Evolutionary conservation across 192 early-diverging fungal species (phyloP).

Genomic region (Coemansia umbellata): DNA sequence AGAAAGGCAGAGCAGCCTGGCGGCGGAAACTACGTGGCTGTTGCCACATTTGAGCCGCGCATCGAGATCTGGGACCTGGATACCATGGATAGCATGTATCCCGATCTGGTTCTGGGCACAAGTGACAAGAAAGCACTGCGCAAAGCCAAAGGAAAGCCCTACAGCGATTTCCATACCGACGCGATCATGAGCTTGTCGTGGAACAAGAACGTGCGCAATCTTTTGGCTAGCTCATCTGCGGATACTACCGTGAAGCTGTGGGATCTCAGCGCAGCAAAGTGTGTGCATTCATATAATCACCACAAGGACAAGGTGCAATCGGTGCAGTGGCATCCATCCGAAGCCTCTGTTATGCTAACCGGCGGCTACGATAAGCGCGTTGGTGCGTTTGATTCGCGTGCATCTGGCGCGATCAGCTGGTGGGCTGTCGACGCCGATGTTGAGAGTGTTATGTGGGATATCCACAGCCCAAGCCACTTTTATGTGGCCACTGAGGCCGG

Average conservation of each 20-base stretch:
- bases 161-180: conserved; percentile 86
- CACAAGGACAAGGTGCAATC: conserved; percentile 90
- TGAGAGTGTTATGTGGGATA: conserved; percentile 90
- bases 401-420: conserved; percentile 63
- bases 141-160: conserved; percentile 42
- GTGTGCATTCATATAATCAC: conserved; percentile 77
- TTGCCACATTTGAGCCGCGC: conserved; percentile 96
- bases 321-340: conserved; percentile 86
- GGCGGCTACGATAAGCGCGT: conserved; percentile 90
- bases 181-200: conserved; percentile 94
- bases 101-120: conserved; percentile 80
- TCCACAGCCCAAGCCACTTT: conserved; percentile 71
- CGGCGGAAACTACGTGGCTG: conserved; percentile 87
- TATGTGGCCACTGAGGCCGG: conserved; percentile 91
- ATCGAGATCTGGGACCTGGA: conserved; percentile 99
- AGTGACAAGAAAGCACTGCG: conserved; percentile 28
- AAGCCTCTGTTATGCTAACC: conserved; percentile 81
- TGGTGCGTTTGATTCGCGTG: conserved; percentile 88
- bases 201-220: conserved; percentile 70
- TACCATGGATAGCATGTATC: conserved; percentile 84
- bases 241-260: conserved; percentile 98
- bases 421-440: conserved; percentile 83
- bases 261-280: conserved; percentile 75
- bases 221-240: conserved; percentile 89
- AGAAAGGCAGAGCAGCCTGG: conserved; percentile 53